Conservation (phyloP, 768 basidiomycete genomes). For the Punctularia strigosozonata region DNA sequence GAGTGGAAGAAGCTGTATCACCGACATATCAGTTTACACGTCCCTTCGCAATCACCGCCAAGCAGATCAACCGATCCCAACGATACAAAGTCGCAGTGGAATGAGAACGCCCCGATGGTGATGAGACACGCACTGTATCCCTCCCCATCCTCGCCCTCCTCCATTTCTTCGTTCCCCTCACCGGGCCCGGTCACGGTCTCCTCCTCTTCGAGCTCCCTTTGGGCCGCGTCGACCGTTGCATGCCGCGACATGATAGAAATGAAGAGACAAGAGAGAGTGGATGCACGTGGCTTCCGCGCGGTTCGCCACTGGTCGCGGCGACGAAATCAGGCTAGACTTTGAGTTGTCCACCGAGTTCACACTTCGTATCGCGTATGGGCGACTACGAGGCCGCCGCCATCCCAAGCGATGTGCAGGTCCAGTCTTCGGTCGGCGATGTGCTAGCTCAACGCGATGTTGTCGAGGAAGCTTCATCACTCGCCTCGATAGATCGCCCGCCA, state of each 20-base stretch:
- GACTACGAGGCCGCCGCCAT: neutral
- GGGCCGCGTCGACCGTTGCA: conserved; percentile 30
- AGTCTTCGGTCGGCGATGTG: conserved; percentile 22
- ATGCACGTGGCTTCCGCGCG: no score
- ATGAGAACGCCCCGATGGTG: conserved; percentile 5
- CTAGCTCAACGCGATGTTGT: conserved; percentile 22
- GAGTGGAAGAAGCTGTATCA: conserved; percentile 68
- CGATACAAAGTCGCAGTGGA: conserved; percentile 2
- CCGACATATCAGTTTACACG: conserved; percentile 3
- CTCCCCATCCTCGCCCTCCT: conserved; percentile 49
- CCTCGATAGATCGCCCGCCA: conserved; percentile 29
- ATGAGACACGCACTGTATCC: conserved; percentile 62
- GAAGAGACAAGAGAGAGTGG: neutral
- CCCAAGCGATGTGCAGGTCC: neutral
- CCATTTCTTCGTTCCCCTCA: conserved; percentile 71
- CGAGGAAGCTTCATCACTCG: conserved; percentile 25
- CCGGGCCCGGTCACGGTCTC: conserved; percentile 46
- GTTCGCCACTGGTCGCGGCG: neutral
- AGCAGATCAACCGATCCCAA: conserved; percentile 2
- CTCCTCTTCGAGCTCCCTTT: conserved; percentile 47
- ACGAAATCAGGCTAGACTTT: no score
- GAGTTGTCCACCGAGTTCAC: no score
- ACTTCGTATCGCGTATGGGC: neutral
- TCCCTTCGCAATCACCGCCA: conserved; percentile 1
- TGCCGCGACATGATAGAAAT: conserved; percentile 27